Base-by-base conservation (phyloP, 2,329 filamentous ascomycete genomes). In the Sporothrix pallida region DNA sequence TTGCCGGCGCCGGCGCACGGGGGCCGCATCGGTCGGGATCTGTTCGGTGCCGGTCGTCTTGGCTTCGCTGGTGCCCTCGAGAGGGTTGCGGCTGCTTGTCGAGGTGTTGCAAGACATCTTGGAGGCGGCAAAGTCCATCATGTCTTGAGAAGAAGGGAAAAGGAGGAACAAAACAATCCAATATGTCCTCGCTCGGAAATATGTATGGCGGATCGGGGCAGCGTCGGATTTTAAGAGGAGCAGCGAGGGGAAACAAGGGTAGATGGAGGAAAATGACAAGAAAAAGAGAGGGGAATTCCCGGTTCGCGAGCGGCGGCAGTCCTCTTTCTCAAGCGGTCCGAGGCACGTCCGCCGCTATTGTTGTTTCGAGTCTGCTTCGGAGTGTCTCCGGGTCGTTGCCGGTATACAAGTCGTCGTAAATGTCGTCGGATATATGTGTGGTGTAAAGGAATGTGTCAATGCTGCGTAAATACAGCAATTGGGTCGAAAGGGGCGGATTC, bases 11-110 rank as follows among this genome's bases (percentile, higher is more conserved):
- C 76, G 75, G 12, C 73, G 72, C 46, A 42, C 67, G 17, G 67
- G 67, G 4, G 83, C 73, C 75, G 79, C 71, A 73, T 76, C 78
- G 76, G 80, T 79, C 50, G 79, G 77, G 70, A 79, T 72, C 69
- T 85, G 80, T 6, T 86, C 80, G 2, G 82, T 80, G 23, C 85
- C 83, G 2, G 86, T 87, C 44, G 82, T 80, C 68, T 77, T 79
- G 20, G 82, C 83, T 13, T 81, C 79, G 4, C 79, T 26, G 37
- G 78, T 77, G 62, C 83, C 82, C 75, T 83, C 76, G n/a, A 70
- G 31, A 31, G 71, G 15, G 46, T 52, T 23, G 65, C 75, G 74
- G 71, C 52, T 63, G 48, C 17, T 73, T 26, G 73, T 52, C 1
- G 75, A 56, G 6, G 77, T 63, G 37, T 75, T 75, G 73, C 76